Conservation (phyloP, 768 basidiomycete species). For the Termitomyces heimii region DNA sequence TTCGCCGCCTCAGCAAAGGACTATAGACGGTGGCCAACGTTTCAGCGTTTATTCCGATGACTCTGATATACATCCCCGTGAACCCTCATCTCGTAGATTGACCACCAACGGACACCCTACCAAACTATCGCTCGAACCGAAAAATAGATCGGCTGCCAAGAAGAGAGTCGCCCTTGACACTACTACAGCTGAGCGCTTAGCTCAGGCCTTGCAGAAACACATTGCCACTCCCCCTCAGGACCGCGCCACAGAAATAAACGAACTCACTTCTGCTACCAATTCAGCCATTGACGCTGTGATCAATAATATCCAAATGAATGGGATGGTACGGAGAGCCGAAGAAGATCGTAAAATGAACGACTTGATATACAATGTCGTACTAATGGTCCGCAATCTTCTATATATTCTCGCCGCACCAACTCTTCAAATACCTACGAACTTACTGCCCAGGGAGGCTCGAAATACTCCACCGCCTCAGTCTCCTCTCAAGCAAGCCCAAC, state of each 20-base stretch:
- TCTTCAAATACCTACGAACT: slow-evolving; percentile 52
- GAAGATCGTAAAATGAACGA: slow-evolving; percentile 56
- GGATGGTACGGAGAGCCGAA: slow-evolving; percentile 40
- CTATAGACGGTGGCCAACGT: slow-evolving; percentile 32
- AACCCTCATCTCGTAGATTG: slow-evolving; percentile 22
- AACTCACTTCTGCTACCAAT: slow-evolving; percentile 49
- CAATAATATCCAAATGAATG: slow-evolving; percentile 47
- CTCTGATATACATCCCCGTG: slow-evolving; percentile 60
- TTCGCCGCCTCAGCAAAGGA: slow-evolving; percentile 21
- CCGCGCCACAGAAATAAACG: slow-evolving; percentile 38
- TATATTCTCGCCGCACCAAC: slow-evolving; percentile 57
- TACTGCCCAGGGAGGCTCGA: slow-evolving; percentile 44
- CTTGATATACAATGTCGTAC: slow-evolving; percentile 56
- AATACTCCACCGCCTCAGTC: slow-evolving; percentile 44
- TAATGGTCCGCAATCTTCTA: slow-evolving; percentile 75
- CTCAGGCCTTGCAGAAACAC: slow-evolving; percentile 56
- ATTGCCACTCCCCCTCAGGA: slow-evolving; percentile 55
- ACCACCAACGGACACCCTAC: slow-evolving; percentile 21
- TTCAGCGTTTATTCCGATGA: slow-evolving; percentile 76
- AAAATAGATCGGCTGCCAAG: slow-evolving; percentile 10
- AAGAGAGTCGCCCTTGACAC: slow-evolving; percentile 34
- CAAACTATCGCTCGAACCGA: slow-evolving; percentile 2
- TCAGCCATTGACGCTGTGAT: slow-evolving; percentile 59
- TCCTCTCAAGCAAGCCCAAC: slow-evolving; percentile 71
- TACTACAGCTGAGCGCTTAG: slow-evolving; percentile 63